Conservation (phyloP, 2,329 filamentous ascomycete species). For the Alternaria sp. region DNA sequence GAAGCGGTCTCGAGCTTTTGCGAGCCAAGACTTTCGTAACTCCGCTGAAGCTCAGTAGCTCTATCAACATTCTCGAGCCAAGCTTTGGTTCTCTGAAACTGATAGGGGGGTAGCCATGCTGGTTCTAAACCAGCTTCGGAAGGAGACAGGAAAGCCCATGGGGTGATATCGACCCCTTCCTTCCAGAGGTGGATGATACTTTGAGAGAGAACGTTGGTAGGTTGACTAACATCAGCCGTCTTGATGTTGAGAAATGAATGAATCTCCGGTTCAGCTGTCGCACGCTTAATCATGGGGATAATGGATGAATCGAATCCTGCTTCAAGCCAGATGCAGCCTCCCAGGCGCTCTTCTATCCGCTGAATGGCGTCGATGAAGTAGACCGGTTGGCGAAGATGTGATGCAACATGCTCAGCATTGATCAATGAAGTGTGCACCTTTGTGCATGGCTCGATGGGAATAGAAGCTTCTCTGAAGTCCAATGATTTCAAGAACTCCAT, state of each 20-base stretch:
- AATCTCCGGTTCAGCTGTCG: constrained; percentile 16
- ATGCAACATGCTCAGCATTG: constrained; percentile 9
- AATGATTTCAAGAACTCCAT: neutral
- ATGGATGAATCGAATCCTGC: constrained; percentile 33
- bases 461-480: constrained; percentile 4
- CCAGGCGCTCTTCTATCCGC: constrained; percentile 41
- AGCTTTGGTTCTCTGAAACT: constrained; percentile 31
- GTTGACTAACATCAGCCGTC: constrained; percentile 13
- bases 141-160: constrained; percentile 52
- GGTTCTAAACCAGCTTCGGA: constrained; percentile 21
- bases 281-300: constrained; percentile 37
- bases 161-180: constrained; percentile 41
- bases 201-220: constrained; percentile 28
- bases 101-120: constrained; percentile 38
- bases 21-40: neutral
- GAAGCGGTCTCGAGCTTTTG: neutral
- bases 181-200: constrained; percentile 51
- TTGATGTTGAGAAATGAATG: constrained; percentile 6
- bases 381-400: constrained; percentile 55
- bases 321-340: constrained; percentile 30
- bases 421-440: neutral
- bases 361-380: constrained; percentile 54
- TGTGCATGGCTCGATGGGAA: constrained; percentile 11
- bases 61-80: constrained; percentile 25
- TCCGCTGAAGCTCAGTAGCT: constrained; percentile 3